Evolutionary conservation across 2,329 filamentous ascomycete genomes (phyloP), one percentile per base, ranked within the genome.

Genomic region (Neofusicoccum kwambonambiense): DNA sequence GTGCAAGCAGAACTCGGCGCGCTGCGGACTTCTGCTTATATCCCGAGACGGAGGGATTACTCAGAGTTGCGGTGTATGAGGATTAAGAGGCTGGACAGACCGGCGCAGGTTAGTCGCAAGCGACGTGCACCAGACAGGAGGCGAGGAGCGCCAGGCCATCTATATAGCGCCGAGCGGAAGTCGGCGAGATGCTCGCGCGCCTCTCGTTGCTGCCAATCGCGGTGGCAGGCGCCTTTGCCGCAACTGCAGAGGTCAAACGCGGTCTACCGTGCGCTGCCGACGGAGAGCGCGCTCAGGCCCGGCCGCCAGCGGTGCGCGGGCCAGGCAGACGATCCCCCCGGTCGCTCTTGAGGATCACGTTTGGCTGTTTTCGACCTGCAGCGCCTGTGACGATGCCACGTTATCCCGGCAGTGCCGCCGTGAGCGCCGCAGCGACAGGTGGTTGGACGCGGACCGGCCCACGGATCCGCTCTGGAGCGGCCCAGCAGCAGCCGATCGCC

Each of bases 161-260:
- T 57, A 42, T 64, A 64, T 64, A 64, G 34, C 62, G 51, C 51
- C 12, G 50, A 47, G 62, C 50, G 62, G 42, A 19, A 44, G 42
- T 49, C 39, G 50, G 42, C 41, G 54, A 58, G 27, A 35, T 15
- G 41, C 31, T 58, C 22, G 22, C 22, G 22, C 22, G 22, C 22
- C 27, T 31, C 27, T 31, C 27, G 27, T 5, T 5, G 27, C 27
- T 7, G 54, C 54, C 54, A 58, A 58, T 58, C 22, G 62, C 41
- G 51, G 7, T 13, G 22, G 44, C 19, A 58, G 62, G 62, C 51
- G 45, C 51, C 42, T 37, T 41, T 57, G 50, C 50, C 62, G 62
- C 50, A 54, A 31, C 27, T 31, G 42, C 22, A 17, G 19, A 31
- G 27, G 42, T 39, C 50, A 63, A 35, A 42, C 60, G 50, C 50